Base-by-base conservation (phyloP, 768 basidiomycete species). In the Rhizopogon rudus region DNA sequence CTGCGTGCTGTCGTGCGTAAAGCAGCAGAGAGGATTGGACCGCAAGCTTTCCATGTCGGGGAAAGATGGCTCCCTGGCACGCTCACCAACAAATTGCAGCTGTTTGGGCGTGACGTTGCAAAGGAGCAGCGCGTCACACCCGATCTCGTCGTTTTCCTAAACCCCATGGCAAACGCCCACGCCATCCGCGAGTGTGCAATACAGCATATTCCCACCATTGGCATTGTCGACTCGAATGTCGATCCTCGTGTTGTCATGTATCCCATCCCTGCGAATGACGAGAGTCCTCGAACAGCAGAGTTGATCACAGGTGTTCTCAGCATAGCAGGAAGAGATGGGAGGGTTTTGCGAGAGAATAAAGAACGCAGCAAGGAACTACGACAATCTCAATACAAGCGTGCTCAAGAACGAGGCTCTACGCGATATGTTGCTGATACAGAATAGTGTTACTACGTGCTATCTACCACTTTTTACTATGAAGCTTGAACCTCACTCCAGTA, bases 181-280 rank as follows among this genome's bases (percentile, higher is more conserved):
- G 91, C 92, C 14, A 89, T 98, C 63, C 84, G 88, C 52, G 97
- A 99, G 74, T 95, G 93, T 63, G 92, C 93, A 14, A 77, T 86
- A 53, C 81, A 87, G 58, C 88, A 95, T 65, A 82, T 98, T 54
- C 97, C 97, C 0, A 98, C 97, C 1, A 85, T 98, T 57, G 97
- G 88, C 35, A 86, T 98, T 57, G 83, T 95, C 52, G 97, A 99
- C 71, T 92, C 94, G 20, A 93, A 99, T 67, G 89, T 85, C 42
- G 97, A 99, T 73, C 97, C 97, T 5, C 85, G 97, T 25, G 79
- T 93, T 40, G 95, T 99, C 58, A 97, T 98, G 81, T 98, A 97
- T 70, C 89, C 97, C 42, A 98, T 99, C 65, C 95, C 94, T 0
- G 94, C 92, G n/a, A 99, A 98, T 70, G 93, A 96, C 73, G 97